These are phyloP conservation scores for Rutstroemia sp. DNA, from an alignment of 2,329 filamentous ascomycete species.

Conservation along the genomic window DNA sequence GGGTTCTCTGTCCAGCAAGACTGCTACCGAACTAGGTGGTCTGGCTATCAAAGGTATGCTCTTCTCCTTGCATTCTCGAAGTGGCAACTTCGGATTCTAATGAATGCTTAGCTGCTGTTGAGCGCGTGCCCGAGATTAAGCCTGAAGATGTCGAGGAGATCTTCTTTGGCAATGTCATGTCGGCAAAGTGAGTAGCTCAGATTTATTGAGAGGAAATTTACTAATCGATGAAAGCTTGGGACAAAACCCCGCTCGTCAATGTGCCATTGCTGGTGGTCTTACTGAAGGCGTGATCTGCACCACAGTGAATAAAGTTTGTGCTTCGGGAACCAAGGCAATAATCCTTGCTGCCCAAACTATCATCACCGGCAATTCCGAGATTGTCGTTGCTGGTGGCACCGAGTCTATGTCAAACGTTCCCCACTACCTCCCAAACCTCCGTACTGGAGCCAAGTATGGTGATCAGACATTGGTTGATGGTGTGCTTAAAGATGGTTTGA, in stretches of 20 bases:
- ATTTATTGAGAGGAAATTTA: neutral
- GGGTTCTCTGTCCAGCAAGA: slow-evolving; percentile 83
- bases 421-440: slow-evolving; percentile 86
- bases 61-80: neutral
- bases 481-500: slow-evolving; percentile 88
- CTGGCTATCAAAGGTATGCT: slow-evolving; percentile 80
- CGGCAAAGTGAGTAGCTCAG: slow-evolving; percentile 65
- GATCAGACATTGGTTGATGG: slow-evolving; percentile 69
- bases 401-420: slow-evolving; percentile 99
- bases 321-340: slow-evolving; percentile 88
- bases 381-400: slow-evolving; percentile 88
- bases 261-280: slow-evolving; percentile 82
- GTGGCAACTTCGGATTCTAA: neutral
- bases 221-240: slow-evolving; percentile 57
- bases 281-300: slow-evolving; percentile 74
- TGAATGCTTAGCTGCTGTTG: slow-evolving; percentile 56
- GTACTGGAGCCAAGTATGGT: slow-evolving; percentile 88
- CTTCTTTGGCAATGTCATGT: slow-evolving; percentile 96
- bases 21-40: slow-evolving; percentile 77
- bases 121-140: slow-evolving; percentile 80
- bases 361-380: slow-evolving; percentile 87
- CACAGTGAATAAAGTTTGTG: slow-evolving; percentile 98
- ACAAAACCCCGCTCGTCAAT: slow-evolving; percentile 93
- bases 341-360: slow-evolving; percentile 95
- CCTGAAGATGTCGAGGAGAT: slow-evolving; percentile 89